Conservation (phyloP, 1,284 basidiomycete genomes). For the Moesziomyces aphidis region DNA sequence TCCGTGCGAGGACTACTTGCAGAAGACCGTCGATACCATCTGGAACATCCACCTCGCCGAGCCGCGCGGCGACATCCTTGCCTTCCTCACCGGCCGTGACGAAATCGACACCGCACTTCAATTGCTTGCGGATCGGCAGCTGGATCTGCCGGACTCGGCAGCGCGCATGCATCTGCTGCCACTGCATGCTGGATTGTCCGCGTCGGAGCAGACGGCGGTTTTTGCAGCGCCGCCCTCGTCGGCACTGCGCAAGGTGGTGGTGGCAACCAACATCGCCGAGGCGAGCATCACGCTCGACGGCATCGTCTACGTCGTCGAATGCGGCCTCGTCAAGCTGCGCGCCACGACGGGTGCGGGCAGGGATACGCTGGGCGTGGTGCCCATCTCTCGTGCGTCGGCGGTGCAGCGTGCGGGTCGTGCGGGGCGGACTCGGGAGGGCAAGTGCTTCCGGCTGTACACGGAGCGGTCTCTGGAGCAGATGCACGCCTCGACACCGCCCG, state of each 20-base stretch:
- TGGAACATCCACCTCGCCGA: slow-evolving; percentile 72
- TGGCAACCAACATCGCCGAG: slow-evolving; percentile 96
- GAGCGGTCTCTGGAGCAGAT: slow-evolving; percentile 74
- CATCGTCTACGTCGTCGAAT: slow-evolving; percentile 93
- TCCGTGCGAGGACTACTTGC: slow-evolving; percentile 67
- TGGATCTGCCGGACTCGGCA: slow-evolving; percentile 76
- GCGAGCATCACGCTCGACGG: slow-evolving; percentile 96
- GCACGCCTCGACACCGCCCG: slow-evolving; percentile 80
- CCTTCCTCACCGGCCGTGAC: slow-evolving; percentile 69
- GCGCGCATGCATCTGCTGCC: slow-evolving; percentile 75
- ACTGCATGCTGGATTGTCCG: slow-evolving; percentile 86
- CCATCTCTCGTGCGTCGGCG: slow-evolving; percentile 68
- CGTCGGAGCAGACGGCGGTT: slow-evolving; percentile 84
- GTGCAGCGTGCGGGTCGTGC: slow-evolving; percentile 69
- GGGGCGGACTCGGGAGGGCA: slow-evolving; percentile 76
- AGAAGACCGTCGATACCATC: slow-evolving; percentile 67
- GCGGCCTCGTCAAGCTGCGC: slow-evolving; percentile 89
- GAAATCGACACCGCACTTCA: slow-evolving; percentile 81
- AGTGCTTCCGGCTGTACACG: slow-evolving; percentile 93
- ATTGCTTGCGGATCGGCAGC: slow-evolving; percentile 80
- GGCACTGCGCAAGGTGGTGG: slow-evolving; percentile 83
- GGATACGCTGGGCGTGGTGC: slow-evolving; percentile 64
- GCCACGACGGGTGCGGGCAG: slow-evolving; percentile 52
- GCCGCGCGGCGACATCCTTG: slow-evolving; percentile 70
- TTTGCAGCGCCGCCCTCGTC: slow-evolving; percentile 82